Evolutionary conservation across 257 asterid species (phyloP).

Genomic region (Ophiorrhiza pumila): DNA sequence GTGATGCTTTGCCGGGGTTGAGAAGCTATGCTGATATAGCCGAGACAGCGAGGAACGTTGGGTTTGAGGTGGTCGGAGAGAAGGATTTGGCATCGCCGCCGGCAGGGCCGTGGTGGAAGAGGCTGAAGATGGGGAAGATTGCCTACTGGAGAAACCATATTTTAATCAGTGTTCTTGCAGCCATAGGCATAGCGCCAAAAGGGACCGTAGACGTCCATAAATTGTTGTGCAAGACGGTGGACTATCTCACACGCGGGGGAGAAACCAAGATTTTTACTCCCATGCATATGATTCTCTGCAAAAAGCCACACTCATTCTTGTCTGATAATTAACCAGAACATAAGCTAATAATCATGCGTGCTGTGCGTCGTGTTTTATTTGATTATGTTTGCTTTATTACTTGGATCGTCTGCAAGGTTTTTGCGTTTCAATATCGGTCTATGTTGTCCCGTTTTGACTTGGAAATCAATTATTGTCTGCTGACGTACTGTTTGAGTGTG

Average conservation of each 20-base stretch:
- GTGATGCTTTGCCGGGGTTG: conserved; percentile 29
- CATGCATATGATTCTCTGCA: conserved; percentile 76
- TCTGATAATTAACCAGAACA: too few relatives aligned
- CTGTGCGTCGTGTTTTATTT: too few relatives aligned
- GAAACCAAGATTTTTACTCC: conserved; percentile 63
- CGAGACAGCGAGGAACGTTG: conserved; percentile 15
- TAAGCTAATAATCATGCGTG: too few relatives aligned
- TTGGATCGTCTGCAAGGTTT: too few relatives aligned
- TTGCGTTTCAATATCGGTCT: too few relatives aligned
- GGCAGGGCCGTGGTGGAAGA: conserved; percentile 66
- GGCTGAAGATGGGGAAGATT: conserved; percentile 70
- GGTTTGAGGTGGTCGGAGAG: conserved; percentile 58
- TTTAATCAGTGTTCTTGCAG: conserved; percentile 49
- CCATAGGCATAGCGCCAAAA: conserved; percentile 69
- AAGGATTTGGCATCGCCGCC: conserved; percentile 66
- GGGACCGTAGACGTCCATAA: conserved; percentile 35
- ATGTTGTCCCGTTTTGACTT: too few relatives aligned
- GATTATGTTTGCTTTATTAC: too few relatives aligned
- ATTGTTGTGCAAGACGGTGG: conserved; percentile 70
- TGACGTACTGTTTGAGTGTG: too few relatives aligned
- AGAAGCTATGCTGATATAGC: conserved; percentile 26
- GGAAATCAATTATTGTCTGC: too few relatives aligned
- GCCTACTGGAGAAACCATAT: conserved; percentile 80
- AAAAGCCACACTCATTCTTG: conserved; percentile 38
- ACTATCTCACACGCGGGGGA: conserved; percentile 58